Percentiles rank a stretch among this genome's conserved stretches.
Evolutionary conservation across 257 asterid genomes (phyloP).

Genomic region (Nicotiana knightiana): DNA sequence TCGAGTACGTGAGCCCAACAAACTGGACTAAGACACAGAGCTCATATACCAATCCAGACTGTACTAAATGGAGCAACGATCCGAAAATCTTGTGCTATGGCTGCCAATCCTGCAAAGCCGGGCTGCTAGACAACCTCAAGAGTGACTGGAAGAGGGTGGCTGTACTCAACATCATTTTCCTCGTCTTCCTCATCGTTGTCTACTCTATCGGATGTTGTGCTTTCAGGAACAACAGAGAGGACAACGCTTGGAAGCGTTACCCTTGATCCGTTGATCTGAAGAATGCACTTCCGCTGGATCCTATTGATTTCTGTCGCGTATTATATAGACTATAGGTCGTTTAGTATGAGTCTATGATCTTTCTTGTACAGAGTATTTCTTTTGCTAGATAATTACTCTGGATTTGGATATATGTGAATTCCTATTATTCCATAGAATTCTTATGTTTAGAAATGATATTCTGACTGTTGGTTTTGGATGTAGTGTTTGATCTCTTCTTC

Average conservation of each 20-base stretch:
- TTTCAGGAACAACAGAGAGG: constrained; percentile 80
- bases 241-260: constrained; percentile 68
- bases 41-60: constrained; percentile 47
- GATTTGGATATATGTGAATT: background rate
- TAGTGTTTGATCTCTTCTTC: no score
- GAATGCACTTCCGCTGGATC: no score
- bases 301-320: background rate
- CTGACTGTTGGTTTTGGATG: background rate
- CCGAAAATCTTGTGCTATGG: constrained; percentile 48
- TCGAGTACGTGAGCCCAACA: constrained; percentile 62
- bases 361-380: background rate
- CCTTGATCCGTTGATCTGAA: constrained; percentile 30
- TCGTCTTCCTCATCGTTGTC: constrained; percentile 68
- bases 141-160: constrained; percentile 81
- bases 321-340: background rate
- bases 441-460: background rate
- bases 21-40: constrained; percentile 47
- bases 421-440: background rate
- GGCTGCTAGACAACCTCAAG: constrained; percentile 80
- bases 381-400: background rate
- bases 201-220: constrained; percentile 86
- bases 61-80: constrained; percentile 54
- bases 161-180: constrained; percentile 55
- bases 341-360: background rate
- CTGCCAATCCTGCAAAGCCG: constrained; percentile 87